A percentile compares a stretch with the other conserved stretches of the same genome.
Conservation (phyloP, 148 eudicot genomes). For the Nyssa sinensis region DNA sequence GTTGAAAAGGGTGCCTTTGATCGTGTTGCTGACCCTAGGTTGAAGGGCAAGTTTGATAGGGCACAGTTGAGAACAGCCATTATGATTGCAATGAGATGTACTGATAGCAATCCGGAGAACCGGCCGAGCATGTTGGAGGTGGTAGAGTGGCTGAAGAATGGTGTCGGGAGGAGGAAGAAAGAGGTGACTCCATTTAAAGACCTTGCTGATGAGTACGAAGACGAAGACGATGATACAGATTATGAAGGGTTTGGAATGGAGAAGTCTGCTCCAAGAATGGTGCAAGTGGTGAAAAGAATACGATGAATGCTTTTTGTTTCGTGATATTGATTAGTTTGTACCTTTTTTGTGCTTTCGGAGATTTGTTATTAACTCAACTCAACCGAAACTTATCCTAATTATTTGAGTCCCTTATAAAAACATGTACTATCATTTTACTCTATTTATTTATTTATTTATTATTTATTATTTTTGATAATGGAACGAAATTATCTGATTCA, state of each 20-base stretch:
- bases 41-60: conserved; percentile 31
- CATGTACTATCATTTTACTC: no score
- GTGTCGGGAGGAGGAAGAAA: conserved; percentile 23
- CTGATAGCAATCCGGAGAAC: conserved; percentile 32
- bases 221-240: conserved; percentile 10
- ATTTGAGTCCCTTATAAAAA: background rate
- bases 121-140: conserved; percentile 47
- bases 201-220: conserved; percentile 11
- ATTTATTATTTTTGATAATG: no score
- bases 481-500: no score
- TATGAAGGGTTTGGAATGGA: conserved; percentile 16
- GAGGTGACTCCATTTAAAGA: conserved; percentile 12
- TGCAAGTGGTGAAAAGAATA: background rate
- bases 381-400: no score
- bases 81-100: conserved; percentile 29
- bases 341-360: background rate
- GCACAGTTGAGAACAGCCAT: conserved; percentile 23
- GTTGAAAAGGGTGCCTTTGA: conserved; percentile 27
- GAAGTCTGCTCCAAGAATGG: background rate
- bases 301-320: background rate
- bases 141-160: conserved; percentile 34
- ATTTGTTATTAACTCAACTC: no score
- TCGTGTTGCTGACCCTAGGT: conserved; percentile 35
- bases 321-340: background rate
- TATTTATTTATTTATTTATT: no score